Conservation (phyloP, 2,329 filamentous ascomycete species). For the Tolypocladium album region DNA sequence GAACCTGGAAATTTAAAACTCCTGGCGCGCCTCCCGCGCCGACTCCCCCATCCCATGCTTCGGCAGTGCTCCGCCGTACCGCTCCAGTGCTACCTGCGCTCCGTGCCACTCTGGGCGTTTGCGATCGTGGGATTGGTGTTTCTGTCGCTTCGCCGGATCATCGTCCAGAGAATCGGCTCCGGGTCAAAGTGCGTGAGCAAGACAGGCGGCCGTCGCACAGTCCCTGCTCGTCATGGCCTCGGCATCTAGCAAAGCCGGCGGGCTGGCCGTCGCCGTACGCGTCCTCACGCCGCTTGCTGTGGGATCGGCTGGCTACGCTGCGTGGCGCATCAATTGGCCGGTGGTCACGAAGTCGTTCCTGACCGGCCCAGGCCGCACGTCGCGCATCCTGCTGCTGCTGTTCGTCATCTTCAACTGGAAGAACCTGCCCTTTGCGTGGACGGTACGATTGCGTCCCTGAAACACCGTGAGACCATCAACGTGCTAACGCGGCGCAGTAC, state of each 20-base stretch:
- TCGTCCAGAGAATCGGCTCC: background rate
- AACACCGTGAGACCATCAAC: background rate
- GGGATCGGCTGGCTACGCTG: conserved; percentile 34
- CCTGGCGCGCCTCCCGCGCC: background rate
- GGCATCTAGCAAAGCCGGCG: conserved; percentile 18
- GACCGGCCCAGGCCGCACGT: conserved; percentile 42
- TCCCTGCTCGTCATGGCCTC: conserved; percentile 16
- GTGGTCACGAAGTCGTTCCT: conserved; percentile 30
- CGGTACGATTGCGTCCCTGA: conserved; percentile 38
- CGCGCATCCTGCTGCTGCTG: conserved; percentile 39
- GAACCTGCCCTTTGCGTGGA: conserved; percentile 65
- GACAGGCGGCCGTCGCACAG: background rate
- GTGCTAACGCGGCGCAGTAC: conserved; percentile 26
- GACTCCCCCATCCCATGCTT: background rate
- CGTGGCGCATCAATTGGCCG: conserved; percentile 32
- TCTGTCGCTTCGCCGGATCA: background rate
- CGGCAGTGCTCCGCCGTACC: background rate
- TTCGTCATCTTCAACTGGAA: conserved; percentile 60
- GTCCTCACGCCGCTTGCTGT: conserved; percentile 30
- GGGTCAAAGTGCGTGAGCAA: too few relatives aligned
- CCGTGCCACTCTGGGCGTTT: background rate
- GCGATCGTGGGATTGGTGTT: background rate
- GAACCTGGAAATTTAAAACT: background rate
- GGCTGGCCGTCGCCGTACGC: conserved; percentile 22
- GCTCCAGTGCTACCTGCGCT: background rate